Evolutionary conservation across 768 basidiomycete genomes (phyloP).

Genomic region (Mycena metata): DNA sequence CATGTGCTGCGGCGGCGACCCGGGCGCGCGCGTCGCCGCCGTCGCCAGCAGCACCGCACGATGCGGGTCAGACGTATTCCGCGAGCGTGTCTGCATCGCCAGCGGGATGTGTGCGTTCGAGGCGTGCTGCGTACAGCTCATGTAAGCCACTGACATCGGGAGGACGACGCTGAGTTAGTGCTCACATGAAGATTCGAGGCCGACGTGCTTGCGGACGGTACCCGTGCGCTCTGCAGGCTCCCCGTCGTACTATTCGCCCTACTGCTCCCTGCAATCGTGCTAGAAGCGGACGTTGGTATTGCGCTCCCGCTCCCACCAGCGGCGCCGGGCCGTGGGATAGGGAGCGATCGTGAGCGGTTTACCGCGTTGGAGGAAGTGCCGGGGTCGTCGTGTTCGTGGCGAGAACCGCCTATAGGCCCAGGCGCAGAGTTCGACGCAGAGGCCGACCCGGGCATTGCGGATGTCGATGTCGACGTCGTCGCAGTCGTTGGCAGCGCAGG

Average conservation of each 20-base stretch:
- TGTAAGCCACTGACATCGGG: too few relatives aligned
- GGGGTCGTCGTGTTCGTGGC: background rate
- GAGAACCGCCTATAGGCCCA: background rate
- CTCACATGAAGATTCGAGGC: too few relatives aligned
- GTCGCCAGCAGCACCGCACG: conserved; percentile 22
- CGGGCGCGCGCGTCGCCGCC: conserved; percentile 31
- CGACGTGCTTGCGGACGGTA: too few relatives aligned
- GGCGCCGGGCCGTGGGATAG: background rate
- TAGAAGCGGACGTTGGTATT: too few relatives aligned
- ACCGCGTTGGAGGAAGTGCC: background rate
- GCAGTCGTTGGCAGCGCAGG: conserved; percentile 27
- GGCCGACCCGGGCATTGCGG: background rate
- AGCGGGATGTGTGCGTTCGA: conserved; percentile 36
- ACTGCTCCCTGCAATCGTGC: too few relatives aligned
- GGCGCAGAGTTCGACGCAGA: background rate
- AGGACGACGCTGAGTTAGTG: too few relatives aligned
- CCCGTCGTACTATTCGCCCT: too few relatives aligned
- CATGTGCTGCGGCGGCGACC: conserved; percentile 28
- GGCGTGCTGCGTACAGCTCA: too few relatives aligned
- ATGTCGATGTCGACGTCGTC: background rate
- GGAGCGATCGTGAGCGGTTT: conserved; percentile 15
- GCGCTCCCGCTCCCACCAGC: background rate
- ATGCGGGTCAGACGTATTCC: conserved; percentile 33
- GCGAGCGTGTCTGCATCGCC: conserved; percentile 33
- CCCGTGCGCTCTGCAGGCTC: too few relatives aligned